Evolutionary conservation across 305 asterid genomes (phyloP), one percentile per base, ranked within the genome.

Genomic region (Fraxinus baroniana): DNA sequence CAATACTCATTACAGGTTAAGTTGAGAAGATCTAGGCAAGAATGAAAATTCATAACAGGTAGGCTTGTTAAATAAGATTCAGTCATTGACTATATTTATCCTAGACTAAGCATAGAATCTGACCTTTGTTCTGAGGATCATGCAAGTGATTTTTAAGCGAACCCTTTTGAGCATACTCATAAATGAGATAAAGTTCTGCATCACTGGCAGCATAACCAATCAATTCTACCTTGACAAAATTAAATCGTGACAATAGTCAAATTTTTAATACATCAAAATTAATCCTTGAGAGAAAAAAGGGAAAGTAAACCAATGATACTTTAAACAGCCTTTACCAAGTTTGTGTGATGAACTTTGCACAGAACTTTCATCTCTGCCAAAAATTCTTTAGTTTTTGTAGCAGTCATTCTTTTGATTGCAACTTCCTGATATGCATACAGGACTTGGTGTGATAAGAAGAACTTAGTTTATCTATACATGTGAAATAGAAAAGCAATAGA

Each of bases 291-390:
- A 37, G 9, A 2, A 73, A 73, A 36, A 72, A 60, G 28, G 15
- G 4, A 52, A 75, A 60, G 35, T 32, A 28, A 36, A 70, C 22
- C 75, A 6, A 24, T 52, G 68, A 4, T 12, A 41, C 74, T 24
- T 46, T 33, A 26, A 78, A 66, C 62, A 80, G 88, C 77, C 82
- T 24, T 89, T 93, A 96, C 99, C 99, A 96, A 85, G 89, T 96
- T 96, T 28, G 97, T 83, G 82, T 96, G 99, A 83, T 96, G 99
- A 87, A 96, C 99, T 92, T 90, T 94, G 94, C 99, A 96, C 4
- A 96, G 91, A 85, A 94, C 97, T 91, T 94, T 96, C 97, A 92
- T 94, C 89, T 94, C 98, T 26, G 94, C 95, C 89, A 89, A 88
- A 86, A 94, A 92, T 75, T 95, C 98, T 89, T 92, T 93, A 13